Base-by-base conservation (phyloP, 768 basidiomycete species). In the Lentinula sp. region DNA sequence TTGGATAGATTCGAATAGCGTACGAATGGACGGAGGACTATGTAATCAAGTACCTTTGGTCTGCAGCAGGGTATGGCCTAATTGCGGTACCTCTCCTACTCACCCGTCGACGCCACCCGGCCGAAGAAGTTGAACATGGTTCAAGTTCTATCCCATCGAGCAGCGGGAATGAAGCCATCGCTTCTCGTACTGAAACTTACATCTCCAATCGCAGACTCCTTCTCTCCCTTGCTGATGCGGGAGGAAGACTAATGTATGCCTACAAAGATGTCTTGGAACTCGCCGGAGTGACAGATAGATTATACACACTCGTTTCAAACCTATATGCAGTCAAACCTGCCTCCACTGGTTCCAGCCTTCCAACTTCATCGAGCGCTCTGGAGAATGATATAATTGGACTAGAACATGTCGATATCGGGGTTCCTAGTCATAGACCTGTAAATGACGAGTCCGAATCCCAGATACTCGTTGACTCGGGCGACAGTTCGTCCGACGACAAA, bases 21-120 rank as follows among this genome's bases (percentile, higher is more conserved):
- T 95, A 93, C 68, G 92, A 87, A 74, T 97, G 91, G 95, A 97
- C 92, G 0, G 95, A 97, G 69, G 95, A 97, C 75, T 95, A 93
- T 65, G 89, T 97, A 18, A 94, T 97, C 79, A 97, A 97, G 72
- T 98, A 97, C 70, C 55, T 28, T 13, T 40, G 55, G 55, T 93
- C 91, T 9, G 95, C 95, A 1, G 87, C 86, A 4, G 96, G 96
- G 0, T 98, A 98, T 71, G 82, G 81, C 4, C 80, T 98, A 21
- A 98, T 98, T 68, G 91, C 94, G 7, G 87, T 98, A 1, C 96
- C 95, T 0, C 80, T 96, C 18, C 76, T 96, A 42, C 85, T 91
- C 67, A 90, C 88, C 0, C 78, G 86, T 67, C n/a, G 75, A 78
- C 60, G 74, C 78, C 59, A 78, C 76, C 45, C 46, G 7, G 32